These are phyloP conservation scores for Arthrobotrys pseudoclavata DNA, from an alignment of 2,329 filamentous ascomycete genomes.

Conservation along the genomic window DNA sequence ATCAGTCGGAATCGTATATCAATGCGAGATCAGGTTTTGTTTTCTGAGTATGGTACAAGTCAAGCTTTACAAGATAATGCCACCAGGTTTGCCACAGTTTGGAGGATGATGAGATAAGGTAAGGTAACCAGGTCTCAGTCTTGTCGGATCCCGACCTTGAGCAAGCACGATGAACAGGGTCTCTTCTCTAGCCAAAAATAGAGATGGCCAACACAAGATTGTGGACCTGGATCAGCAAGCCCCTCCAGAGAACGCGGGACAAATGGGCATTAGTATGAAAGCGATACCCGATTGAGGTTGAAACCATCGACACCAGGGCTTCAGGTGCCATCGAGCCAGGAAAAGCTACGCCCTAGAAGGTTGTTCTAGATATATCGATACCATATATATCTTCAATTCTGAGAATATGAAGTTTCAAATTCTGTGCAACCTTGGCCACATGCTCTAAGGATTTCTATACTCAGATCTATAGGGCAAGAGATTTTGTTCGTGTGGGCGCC, in stretches of 20 bases:
- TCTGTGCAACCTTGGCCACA: not conserved
- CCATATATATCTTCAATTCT: slow-evolving; percentile 1
- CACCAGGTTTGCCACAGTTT: slow-evolving; percentile 20
- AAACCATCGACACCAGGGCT: slow-evolving; percentile 42
- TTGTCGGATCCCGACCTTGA: slow-evolving; percentile 40
- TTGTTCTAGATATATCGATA: slow-evolving; percentile 1
- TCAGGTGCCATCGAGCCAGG: slow-evolving; percentile 17
- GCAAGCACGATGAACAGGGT: slow-evolving; percentile 25
- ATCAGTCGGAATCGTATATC: slow-evolving; percentile 31
- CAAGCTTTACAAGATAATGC: not conserved
- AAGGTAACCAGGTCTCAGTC: slow-evolving; percentile 11
- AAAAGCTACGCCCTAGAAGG: slow-evolving; percentile 7
- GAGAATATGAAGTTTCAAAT: not conserved
- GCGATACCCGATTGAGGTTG: slow-evolving; percentile 27
- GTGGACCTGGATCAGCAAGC: slow-evolving; percentile 37
- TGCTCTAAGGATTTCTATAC: not conserved
- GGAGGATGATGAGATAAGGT: slow-evolving; percentile 28
- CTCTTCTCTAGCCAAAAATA: slow-evolving; percentile 59
- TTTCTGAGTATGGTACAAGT: not conserved
- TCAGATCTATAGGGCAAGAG: not conserved
- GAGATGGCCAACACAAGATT: slow-evolving; percentile 36
- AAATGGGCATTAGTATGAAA: slow-evolving; percentile 38
- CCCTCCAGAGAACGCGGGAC: slow-evolving; percentile 41
- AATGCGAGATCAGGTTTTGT: slow-evolving; percentile 35
- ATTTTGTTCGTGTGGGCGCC: not conserved